Percentiles rank a stretch among this genome's conserved stretches.
Conservation (phyloP, 805 yeast species). For the Yamadazyma paraphyllophila region DNA sequence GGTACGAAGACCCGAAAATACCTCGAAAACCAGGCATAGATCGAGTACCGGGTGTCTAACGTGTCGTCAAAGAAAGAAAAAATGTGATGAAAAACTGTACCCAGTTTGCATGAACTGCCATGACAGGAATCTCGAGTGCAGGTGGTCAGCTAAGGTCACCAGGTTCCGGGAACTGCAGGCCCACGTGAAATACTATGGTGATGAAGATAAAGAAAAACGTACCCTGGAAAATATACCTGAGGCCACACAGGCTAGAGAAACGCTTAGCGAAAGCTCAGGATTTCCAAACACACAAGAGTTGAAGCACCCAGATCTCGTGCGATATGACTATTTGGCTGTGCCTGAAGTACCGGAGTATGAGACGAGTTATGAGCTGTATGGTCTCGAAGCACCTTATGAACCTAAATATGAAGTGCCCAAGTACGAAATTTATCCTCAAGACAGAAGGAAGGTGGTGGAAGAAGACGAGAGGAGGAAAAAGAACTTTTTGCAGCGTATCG, state of each 20-base stretch:
- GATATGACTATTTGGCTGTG: neutral
- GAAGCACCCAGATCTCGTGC: neutral
- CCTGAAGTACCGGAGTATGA: neutral
- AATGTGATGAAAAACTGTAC: conserved; percentile 32
- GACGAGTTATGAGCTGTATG: neutral
- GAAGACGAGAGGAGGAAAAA: neutral
- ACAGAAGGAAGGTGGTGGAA: neutral
- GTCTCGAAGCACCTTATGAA: neutral
- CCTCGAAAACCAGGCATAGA: conserved; percentile 21
- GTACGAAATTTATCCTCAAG: neutral
- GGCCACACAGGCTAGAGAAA: neutral
- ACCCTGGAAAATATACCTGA: neutral
- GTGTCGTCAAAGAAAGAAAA: conserved; percentile 28
- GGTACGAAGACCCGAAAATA: conserved; percentile 1
- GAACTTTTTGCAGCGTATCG: conserved; percentile 26
- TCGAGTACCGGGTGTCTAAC: conserved; percentile 30
- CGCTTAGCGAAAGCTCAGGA: neutral
- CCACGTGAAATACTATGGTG: conserved; percentile 23
- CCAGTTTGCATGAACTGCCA: conserved; percentile 29
- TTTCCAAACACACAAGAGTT: no score
- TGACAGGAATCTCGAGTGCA: conserved; percentile 19
- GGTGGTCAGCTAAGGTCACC: conserved; percentile 26
- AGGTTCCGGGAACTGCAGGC: conserved; percentile 21
- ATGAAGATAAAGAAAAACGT: conserved; percentile 5
- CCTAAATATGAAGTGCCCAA: no score